phyloP scores from a whole-genome alignment of 2,329 filamentous ascomycete species.

The Pseudocercospora macadamiae region DNA sequence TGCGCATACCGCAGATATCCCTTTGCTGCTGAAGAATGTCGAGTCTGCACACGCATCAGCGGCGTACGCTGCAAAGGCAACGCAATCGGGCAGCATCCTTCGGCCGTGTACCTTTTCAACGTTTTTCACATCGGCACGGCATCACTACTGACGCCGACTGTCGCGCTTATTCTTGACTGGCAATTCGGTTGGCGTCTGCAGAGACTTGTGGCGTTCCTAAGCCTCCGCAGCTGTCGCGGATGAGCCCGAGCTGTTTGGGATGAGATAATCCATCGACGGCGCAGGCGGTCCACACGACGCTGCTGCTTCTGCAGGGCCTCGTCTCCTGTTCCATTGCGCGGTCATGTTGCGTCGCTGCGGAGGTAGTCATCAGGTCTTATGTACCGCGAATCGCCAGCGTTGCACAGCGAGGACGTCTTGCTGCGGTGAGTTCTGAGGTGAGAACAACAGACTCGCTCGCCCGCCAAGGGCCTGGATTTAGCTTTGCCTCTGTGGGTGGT shows the following conservation, averaged over 20 bases:
- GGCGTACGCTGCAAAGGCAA: neutral
- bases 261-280: neutral
- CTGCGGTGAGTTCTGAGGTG: neutral
- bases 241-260: neutral
- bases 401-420: neutral
- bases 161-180: neutral
- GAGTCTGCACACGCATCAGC: neutral
- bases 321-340: neutral
- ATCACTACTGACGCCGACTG: neutral
- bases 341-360: neutral
- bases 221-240: constrained; percentile 1
- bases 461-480: neutral
- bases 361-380: neutral
- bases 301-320: neutral
- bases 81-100: neutral
- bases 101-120: neutral
- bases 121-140: constrained; percentile 1
- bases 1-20: neutral
- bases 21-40: neutral
- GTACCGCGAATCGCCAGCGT: neutral
- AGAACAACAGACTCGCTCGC: neutral
- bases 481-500: too few species aligned
- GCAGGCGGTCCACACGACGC: neutral
- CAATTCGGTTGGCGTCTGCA: neutral
- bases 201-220: constrained; percentile 6